phyloP scores from a whole-genome alignment of 2,329 filamentous ascomycete genomes.

The Beauveria rudraprayagi region DNA sequence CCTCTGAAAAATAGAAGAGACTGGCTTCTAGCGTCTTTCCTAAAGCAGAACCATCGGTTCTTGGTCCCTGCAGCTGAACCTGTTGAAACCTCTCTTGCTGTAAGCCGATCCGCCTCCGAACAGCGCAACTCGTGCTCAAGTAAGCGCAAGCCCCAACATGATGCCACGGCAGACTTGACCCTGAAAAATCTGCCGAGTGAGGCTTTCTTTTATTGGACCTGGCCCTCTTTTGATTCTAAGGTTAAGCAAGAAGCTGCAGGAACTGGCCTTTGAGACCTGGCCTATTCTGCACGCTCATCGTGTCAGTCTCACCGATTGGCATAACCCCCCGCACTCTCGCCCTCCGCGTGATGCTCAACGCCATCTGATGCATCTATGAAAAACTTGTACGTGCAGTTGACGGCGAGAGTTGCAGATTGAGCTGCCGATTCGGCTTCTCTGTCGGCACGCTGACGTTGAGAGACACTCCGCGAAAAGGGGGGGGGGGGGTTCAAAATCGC shows the following conservation, averaged over 20 bases:
- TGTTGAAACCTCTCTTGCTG: background rate
- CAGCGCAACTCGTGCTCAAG: background rate
- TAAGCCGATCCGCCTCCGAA: background rate
- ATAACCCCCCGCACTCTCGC: too few species aligned
- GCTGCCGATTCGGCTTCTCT: background rate
- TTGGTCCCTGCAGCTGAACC: background rate
- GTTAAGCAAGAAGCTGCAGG: too few species aligned
- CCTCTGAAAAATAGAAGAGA: background rate
- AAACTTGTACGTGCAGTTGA: background rate
- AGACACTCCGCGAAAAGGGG: background rate
- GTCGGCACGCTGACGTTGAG: background rate
- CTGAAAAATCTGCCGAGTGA: background rate
- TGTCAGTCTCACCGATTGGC: background rate
- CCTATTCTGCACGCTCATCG: background rate
- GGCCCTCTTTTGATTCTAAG: too few species aligned
- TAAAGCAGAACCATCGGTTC: too few species aligned
- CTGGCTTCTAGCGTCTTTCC: background rate
- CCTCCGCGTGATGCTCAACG: background rate
- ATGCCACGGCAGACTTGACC: background rate
- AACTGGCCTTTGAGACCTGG: too few species aligned
- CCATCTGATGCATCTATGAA: background rate
- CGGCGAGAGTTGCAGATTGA: background rate
- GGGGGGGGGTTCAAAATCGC: too few species aligned
- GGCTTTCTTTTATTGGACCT: too few species aligned
- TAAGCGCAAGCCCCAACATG: background rate